Evolutionary conservation across 192 early-diverging fungal genomes (phyloP), one percentile per base, ranked within the genome.

Genomic region (Paraglomus occultum): DNA sequence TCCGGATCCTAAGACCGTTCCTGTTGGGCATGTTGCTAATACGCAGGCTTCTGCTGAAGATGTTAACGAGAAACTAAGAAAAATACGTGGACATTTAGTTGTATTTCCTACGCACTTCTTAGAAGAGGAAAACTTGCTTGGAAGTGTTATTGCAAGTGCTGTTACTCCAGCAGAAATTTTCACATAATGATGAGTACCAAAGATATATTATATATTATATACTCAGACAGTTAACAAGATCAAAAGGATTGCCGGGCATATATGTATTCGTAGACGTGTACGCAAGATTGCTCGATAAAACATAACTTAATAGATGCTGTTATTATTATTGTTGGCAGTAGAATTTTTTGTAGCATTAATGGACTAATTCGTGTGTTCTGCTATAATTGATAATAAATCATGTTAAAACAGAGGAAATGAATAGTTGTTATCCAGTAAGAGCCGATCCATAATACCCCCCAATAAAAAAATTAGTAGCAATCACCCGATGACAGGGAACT

Each of bases 401-500:
- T n/a, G n/a, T n/a, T n/a, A n/a, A n/a, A n/a, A n/a, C n/a, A n/a
- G n/a, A n/a, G n/a, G n/a, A n/a, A n/a, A n/a, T n/a, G n/a, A n/a
- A n/a, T n/a, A n/a, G n/a, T n/a, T n/a, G n/a, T n/a, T n/a, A n/a
- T n/a, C n/a, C n/a, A n/a, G n/a, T n/a, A n/a, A n/a, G n/a, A n/a
- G n/a, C n/a, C n/a, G n/a, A n/a, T 8, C 88, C 86, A 22, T 71
- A 59, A 60, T 88, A 89, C 1, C 89, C 89, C 15, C 89, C 89
- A 38, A 90, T 78, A 45, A 84, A 82, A 62, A 70, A 76, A 72
- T 85, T 77, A 5, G 82, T 66, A 7, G 85, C 79, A 70, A 89
- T 72, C 11, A 90, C 82, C 10, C 89, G 80, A 71, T 90, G 87
- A 74, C 89, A 90, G 4, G 89, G 87, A 3, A 90, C 76, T 15